phyloP scores from a whole-genome alignment of 2,329 filamentous ascomycete genomes.

The Phyllachora maydis region DNA sequence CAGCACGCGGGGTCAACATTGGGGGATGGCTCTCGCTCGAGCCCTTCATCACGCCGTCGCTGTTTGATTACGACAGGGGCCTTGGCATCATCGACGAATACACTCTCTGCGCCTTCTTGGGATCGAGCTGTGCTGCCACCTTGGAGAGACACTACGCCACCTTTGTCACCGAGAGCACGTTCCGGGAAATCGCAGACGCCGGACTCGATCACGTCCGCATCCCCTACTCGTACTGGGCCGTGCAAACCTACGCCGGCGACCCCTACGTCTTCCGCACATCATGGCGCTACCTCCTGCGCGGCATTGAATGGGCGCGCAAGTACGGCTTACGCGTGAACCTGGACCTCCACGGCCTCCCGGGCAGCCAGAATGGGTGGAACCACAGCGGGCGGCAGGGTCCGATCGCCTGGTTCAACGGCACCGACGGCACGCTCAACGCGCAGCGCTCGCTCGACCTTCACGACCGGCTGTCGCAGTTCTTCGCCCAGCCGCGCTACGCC shows the following conservation, averaged over 20 bases:
- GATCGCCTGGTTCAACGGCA: conserved; percentile 84
- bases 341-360: conserved; percentile 78
- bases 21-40: conserved; percentile 90
- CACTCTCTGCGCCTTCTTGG: conserved; percentile 54
- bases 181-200: conserved; percentile 64
- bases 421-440: conserved; percentile 56
- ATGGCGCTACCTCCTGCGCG: conserved; percentile 84
- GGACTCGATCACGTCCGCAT: conserved; percentile 96
- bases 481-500: conserved; percentile 78
- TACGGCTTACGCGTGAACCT: conserved; percentile 85
- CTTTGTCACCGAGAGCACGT: conserved; percentile 71
- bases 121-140: conserved; percentile 38
- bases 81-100: conserved; percentile 71
- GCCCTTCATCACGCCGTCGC: conserved; percentile 85
- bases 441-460: conserved; percentile 76
- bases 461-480: conserved; percentile 73
- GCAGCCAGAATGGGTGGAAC: conserved; percentile 95
- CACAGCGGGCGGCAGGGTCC: conserved; percentile 68
- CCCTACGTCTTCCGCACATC: conserved; percentile 73
- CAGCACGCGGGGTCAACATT: conserved; percentile 77
- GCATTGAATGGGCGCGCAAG: conserved; percentile 83
- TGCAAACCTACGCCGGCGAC: conserved; percentile 66
- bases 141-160: conserved; percentile 84
- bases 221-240: conserved; percentile 87
- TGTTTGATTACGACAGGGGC: conserved; percentile 49